These are phyloP conservation scores for Spergularia marina DNA, from an alignment of 148 eudicot genomes.

Conservation along the genomic window DNA sequence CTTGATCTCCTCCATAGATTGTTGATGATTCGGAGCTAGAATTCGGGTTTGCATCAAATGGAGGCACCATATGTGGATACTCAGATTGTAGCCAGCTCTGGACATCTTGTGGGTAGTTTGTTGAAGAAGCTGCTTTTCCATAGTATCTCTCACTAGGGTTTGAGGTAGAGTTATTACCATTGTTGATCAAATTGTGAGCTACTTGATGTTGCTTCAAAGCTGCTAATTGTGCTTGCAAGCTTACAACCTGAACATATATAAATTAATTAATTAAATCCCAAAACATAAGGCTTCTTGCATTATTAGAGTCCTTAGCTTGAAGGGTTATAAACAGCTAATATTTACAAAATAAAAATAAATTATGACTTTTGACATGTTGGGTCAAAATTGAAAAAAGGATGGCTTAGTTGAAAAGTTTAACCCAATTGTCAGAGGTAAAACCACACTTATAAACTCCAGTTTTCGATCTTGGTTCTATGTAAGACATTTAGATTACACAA, in stretches of 20 bases:
- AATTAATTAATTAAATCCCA: neutral
- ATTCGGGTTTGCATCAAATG: constrained; percentile 37
- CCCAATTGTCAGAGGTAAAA: too few species aligned
- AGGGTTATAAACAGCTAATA: too few species aligned
- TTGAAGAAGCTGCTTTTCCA: constrained; percentile 26
- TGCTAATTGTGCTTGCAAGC: constrained; percentile 65
- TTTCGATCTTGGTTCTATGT: too few species aligned
- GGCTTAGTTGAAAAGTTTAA: too few species aligned
- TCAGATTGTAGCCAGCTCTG: constrained; percentile 71
- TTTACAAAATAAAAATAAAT: too few species aligned
- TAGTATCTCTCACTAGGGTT: constrained; percentile 46
- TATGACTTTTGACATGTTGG: too few species aligned
- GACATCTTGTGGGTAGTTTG: constrained; percentile 48
- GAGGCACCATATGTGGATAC: constrained; percentile 48
- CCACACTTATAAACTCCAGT: too few species aligned
- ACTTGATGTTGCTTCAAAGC: constrained; percentile 55
- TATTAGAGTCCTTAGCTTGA: too few species aligned
- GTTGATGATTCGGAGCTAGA: constrained; percentile 36
- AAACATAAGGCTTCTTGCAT: neutral
- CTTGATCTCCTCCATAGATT: constrained; percentile 30
- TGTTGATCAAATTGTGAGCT: constrained; percentile 35
- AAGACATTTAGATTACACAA: neutral
- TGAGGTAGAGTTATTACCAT: constrained; percentile 23
- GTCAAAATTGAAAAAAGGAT: too few species aligned
- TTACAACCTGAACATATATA: constrained; percentile 53